phyloP scores from a whole-genome alignment of 2,329 filamentous ascomycete species.

The Cryphonectria japonica region DNA sequence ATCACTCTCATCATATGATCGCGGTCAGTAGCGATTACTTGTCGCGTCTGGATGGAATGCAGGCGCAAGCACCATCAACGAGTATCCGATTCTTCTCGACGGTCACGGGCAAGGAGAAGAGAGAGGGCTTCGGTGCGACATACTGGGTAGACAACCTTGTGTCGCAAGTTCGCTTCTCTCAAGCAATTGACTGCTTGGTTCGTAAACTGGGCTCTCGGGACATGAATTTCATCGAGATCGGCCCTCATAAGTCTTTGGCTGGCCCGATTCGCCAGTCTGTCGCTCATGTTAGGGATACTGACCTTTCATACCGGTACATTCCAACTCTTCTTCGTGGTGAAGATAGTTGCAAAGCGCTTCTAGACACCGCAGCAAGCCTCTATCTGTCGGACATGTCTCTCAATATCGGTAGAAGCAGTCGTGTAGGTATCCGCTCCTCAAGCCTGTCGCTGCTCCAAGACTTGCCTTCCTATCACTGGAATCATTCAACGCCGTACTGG shows the following conservation, averaged over 20 bases:
- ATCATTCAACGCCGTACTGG: constrained; percentile 48
- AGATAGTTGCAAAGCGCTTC: constrained; percentile 8
- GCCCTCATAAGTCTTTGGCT: constrained; percentile 36
- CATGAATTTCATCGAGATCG: constrained; percentile 37
- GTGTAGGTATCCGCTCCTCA: constrained; percentile 44
- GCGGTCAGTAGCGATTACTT: constrained; percentile 14
- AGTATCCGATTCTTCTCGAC: constrained; percentile 13
- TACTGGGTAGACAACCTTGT: constrained; percentile 20
- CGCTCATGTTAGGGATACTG: too few species aligned
- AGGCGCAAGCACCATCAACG: not conserved
- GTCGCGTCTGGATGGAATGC: not conserved
- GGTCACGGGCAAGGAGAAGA: not conserved
- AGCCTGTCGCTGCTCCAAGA: constrained; percentile 28
- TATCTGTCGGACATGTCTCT: not conserved
- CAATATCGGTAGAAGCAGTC: constrained; percentile 49
- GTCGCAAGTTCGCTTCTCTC: constrained; percentile 7
- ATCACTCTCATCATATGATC: constrained; percentile 29
- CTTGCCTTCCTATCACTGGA: constrained; percentile 52
- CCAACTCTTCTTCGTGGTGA: too few species aligned
- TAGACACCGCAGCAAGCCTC: constrained; percentile 55
- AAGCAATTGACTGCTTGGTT: constrained; percentile 12
- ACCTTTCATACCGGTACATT: too few species aligned
- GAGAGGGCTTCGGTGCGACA: constrained; percentile 9
- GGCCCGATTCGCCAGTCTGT: constrained; percentile 35
- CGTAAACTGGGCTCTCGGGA: constrained; percentile 7